Conservation (phyloP, 1,284 basidiomycete species). For the Ceratobasidium theobromae region DNA sequence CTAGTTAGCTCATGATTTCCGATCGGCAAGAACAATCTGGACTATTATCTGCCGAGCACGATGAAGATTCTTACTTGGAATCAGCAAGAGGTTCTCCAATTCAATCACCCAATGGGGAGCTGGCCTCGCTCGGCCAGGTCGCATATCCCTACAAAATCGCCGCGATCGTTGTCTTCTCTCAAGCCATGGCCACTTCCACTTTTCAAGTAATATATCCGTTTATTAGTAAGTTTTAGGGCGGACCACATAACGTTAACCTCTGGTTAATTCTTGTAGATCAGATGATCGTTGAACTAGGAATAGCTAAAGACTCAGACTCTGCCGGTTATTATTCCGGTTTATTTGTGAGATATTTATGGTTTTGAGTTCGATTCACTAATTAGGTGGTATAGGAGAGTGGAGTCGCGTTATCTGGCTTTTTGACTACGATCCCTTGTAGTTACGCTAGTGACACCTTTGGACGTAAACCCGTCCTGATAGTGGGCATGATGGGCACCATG, state of each 20-base stretch:
- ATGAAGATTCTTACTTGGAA: neutral
- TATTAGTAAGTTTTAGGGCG: slow-evolving; percentile 13
- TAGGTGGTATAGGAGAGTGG: slow-evolving; percentile 1
- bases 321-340: slow-evolving; percentile 28
- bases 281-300: slow-evolving; percentile 26
- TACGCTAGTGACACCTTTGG: slow-evolving; percentile 22
- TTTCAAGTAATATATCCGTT: slow-evolving; percentile 28
- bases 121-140: neutral
- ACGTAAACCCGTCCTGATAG: slow-evolving; percentile 16
- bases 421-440: slow-evolving; percentile 27
- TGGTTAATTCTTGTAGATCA: slow-evolving; percentile 5
- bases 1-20: neutral
- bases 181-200: slow-evolving; percentile 7
- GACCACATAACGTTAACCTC: neutral
- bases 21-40: slow-evolving; percentile 12
- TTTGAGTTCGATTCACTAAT: neutral
- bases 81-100: neutral
- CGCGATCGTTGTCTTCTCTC: slow-evolving; percentile 3
- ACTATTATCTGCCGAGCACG: neutral
- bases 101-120: neutral
- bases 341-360: neutral
- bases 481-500: slow-evolving; percentile 3
- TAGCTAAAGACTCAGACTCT: slow-evolving; percentile 21
- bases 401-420: slow-evolving; percentile 6
- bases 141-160: neutral